Base-by-base conservation (phyloP, 2,329 filamentous ascomycete species). In the Pseudogymnoascus pannorum region DNA sequence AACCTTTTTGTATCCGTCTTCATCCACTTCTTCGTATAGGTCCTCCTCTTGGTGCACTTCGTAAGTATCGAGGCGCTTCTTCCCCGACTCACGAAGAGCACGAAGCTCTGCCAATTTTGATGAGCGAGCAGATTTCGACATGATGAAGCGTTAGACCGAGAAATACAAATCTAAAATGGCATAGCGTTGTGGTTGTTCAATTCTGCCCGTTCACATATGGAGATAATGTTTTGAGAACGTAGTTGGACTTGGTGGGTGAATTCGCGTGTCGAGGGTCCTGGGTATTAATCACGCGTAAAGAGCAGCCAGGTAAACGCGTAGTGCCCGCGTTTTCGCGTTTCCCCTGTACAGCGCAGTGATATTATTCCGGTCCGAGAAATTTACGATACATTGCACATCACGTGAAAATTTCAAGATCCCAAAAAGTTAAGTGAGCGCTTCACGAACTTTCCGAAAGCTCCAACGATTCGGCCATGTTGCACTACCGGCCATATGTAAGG, bases 1-100 rank as follows among this genome's bases (percentile, higher is more conserved):
- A 67, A 97, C 88, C 74, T 95, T 95, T 79, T 97, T 97, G 80
- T 99, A 99, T 59, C 90, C 89, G 70, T 94, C 93, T 70, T 99
- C 94, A 71, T 97, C 92, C 57, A 99, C 92, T 70, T 96, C 92
- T 65, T 97, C 94, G 77, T 97, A 99, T 48, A 99, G 79, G 68
- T 90, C 86, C 66, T 87, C 84, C 69, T 90, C 88, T 65, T 97
- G 87, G 69, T 91, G 84, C 64, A 97, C 85, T 75, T 96, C 80
- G 77, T 97, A 99, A 63, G 83, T 86, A 69, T 92, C 88, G 66
- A 96, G 87, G 67, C 88, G 87, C 76, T 94, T 97, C 80, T 96
- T 96, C 76, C 94, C 94, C 60, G 92, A 85, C 69, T 90, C 86
- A 71, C 92, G 88, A 67, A 96, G 84, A 72, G 90, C 92, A 70